A percentile compares a stretch with the other conserved stretches of the same genome.
Evolutionary conservation across 345 rosid species (phyloP).

Genomic region (Anacardium occidentale): DNA sequence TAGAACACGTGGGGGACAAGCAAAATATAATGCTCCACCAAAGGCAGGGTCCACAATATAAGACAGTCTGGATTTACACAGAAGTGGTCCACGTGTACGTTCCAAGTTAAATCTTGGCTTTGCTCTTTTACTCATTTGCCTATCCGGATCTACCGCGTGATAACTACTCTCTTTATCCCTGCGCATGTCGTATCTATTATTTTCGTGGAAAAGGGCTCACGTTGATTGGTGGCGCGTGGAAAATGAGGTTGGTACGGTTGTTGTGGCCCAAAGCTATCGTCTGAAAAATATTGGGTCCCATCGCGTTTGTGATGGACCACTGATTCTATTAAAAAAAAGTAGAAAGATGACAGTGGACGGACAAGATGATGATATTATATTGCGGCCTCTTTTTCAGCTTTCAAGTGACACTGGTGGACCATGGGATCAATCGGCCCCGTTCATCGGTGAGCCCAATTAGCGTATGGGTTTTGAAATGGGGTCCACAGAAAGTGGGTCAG

Average conservation of each 20-base stretch:
- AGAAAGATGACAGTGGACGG: background rate
- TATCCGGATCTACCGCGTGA: background rate
- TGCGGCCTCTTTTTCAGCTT: too few species aligned
- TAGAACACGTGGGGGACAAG: constrained; percentile 6
- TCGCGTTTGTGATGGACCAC: background rate
- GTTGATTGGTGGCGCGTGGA: constrained; percentile 4
- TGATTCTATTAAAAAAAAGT: background rate
- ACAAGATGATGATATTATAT: too few species aligned
- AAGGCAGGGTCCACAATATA: constrained; percentile 2
- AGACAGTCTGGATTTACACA: constrained; percentile 13
- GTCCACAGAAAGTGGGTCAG: background rate
- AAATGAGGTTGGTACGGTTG: too few species aligned
- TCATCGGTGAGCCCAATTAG: background rate
- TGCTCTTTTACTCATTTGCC: too few species aligned
- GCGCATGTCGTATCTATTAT: background rate
- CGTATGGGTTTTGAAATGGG: background rate
- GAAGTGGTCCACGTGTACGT: constrained; percentile 21
- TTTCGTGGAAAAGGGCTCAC: background rate
- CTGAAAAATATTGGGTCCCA: background rate
- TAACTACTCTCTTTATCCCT: background rate
- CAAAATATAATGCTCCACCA: background rate
- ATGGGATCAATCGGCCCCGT: background rate
- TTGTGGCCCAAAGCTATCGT: constrained; percentile 1
- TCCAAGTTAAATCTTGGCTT: background rate
- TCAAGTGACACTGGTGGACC: background rate